These are phyloP conservation scores for Prunus yedoensis DNA, from an alignment of 331 rosid species.

Conservation along the genomic window DNA sequence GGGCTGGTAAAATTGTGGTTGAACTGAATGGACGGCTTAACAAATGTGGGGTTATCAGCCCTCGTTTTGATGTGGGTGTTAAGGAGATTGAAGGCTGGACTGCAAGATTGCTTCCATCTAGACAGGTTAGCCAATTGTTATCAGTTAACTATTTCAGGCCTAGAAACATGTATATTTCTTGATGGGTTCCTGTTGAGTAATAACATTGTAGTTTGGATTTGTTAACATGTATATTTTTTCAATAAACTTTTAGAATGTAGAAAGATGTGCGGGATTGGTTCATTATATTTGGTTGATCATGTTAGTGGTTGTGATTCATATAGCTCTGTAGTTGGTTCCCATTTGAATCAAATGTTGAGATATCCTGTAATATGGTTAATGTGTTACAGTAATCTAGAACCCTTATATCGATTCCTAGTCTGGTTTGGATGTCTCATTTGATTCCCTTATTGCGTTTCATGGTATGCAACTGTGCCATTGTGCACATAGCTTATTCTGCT, in stretches of 20 bases:
- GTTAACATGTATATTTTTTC: neutral
- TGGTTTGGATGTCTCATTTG: neutral
- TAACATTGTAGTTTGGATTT: neutral
- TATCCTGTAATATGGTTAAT: neutral
- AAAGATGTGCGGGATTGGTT: neutral
- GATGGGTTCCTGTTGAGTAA: neutral
- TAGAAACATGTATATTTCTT: neutral
- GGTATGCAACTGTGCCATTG: neutral
- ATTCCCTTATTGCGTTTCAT: neutral
- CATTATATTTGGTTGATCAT: neutral
- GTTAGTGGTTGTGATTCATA: neutral
- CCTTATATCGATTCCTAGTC: neutral
- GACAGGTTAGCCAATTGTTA: conserved; percentile 34
- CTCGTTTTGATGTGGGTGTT: conserved; percentile 42
- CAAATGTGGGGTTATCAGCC: conserved; percentile 47
- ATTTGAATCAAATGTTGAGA: too few species aligned
- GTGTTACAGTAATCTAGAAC: neutral
- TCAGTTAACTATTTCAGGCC: neutral
- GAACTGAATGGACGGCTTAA: conserved; percentile 43
- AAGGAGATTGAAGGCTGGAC: conserved; percentile 49
- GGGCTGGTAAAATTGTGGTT: conserved; percentile 44
- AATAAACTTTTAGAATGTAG: neutral
- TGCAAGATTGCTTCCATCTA: conserved; percentile 41
- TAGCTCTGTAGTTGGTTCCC: neutral
- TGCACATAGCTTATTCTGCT: neutral